Conservation (phyloP, 140 eudicot genomes). For the Erigeron philadelphicus region DNA sequence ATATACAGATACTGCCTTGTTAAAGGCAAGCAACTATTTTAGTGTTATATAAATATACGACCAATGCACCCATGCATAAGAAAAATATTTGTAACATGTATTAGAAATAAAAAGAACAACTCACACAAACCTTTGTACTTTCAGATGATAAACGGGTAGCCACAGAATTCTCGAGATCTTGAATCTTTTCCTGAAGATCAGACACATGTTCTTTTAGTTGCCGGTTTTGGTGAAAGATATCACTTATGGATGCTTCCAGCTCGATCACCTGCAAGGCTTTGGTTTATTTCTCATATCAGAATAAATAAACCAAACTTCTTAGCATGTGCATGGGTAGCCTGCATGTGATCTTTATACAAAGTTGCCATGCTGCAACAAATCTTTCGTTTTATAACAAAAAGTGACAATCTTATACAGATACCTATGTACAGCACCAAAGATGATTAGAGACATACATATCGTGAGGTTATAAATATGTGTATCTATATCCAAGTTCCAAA, state of each 20-base stretch:
- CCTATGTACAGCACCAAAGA: conserved; percentile 9
- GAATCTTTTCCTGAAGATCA: conserved; percentile 45
- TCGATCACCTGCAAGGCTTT: conserved; percentile 79
- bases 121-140: conserved; percentile 31
- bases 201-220: conserved; percentile 48
- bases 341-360: conserved; percentile 8
- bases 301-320: conserved; percentile 23
- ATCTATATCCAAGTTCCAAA: background rate
- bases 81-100: background rate
- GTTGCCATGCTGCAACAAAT: conserved; percentile 4
- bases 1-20: too few species aligned
- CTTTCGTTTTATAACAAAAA: background rate
- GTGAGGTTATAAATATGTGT: background rate
- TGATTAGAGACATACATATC: background rate
- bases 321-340: conserved; percentile 16
- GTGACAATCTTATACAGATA: background rate
- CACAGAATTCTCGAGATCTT: conserved; percentile 40
- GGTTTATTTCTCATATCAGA: conserved; percentile 54
- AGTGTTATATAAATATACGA: too few species aligned
- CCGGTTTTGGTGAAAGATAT: conserved; percentile 47
- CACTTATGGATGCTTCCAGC: conserved; percentile 50
- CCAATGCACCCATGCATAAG: background rate
- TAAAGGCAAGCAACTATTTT: too few species aligned
- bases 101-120: background rate
- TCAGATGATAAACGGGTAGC: conserved; percentile 36